These are phyloP conservation scores for Colletotrichum sp. DNA, from an alignment of 2,329 filamentous ascomycete species.

Conservation along the genomic window DNA sequence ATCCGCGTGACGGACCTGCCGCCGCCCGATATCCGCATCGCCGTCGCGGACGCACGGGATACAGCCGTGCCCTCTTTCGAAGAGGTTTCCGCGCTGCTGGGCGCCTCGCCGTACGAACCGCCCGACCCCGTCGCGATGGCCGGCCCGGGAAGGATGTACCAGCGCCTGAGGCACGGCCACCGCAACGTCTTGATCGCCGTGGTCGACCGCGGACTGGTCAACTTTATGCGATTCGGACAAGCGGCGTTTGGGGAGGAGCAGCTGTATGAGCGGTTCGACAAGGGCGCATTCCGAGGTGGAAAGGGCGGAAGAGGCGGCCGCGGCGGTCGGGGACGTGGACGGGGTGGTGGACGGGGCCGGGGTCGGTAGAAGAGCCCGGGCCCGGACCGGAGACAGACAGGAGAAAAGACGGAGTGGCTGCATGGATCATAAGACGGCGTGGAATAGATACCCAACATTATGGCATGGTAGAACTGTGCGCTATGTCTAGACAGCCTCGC, in stretches of 20 bases:
- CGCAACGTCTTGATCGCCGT: conserved; percentile 86
- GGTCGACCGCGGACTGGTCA: conserved; percentile 88
- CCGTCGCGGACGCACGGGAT: conserved; percentile 78
- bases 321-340: conserved; percentile 47
- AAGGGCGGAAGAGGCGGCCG: conserved; percentile 42
- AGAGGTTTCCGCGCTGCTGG: conserved; percentile 74
- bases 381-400: conserved; percentile 27
- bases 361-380: conserved; percentile 22
- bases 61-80: conserved; percentile 75
- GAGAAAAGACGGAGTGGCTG: neutral
- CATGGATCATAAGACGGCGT: neutral
- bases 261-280: conserved; percentile 67
- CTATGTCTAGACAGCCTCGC: neutral
- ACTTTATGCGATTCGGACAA: conserved; percentile 83
- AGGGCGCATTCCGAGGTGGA: conserved; percentile 39
- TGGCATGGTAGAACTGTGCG: neutral
- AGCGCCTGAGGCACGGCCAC: conserved; percentile 82
- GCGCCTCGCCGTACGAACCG: conserved; percentile 73
- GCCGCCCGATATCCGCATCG: conserved; percentile 82
- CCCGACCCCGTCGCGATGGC: conserved; percentile 42
- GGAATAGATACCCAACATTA: neutral
- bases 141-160: conserved; percentile 65
- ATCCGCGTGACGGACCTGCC: conserved; percentile 85
- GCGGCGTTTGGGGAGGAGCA: conserved; percentile 78
- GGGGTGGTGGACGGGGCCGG: conserved; percentile 36